phyloP scores from a whole-genome alignment of 2,329 filamentous ascomycete genomes.

The Mollisiaceae sp. region DNA sequence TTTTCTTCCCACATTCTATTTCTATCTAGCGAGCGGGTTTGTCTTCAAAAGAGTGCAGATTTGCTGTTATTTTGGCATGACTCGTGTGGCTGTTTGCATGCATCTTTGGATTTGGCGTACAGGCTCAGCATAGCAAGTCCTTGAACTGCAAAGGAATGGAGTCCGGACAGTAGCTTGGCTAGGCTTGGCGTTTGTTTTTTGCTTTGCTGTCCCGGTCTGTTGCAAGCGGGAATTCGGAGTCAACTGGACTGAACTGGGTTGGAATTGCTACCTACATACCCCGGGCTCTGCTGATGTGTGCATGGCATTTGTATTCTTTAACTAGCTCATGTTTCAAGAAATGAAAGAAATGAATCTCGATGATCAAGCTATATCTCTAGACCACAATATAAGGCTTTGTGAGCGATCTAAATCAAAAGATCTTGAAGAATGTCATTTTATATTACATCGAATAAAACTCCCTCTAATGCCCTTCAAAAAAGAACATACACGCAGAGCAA shows the following conservation, averaged over 20 bases:
- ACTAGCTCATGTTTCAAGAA: background rate
- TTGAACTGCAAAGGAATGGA: background rate
- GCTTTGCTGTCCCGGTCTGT: background rate
- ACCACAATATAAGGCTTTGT: background rate
- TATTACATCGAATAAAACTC: no score
- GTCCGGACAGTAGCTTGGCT: constrained; percentile 2
- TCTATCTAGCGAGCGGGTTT: background rate
- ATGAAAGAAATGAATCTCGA: background rate
- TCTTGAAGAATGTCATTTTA: no score
- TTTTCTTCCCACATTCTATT: constrained; percentile 10
- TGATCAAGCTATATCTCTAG: background rate
- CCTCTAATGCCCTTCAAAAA: no score
- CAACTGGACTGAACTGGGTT: constrained; percentile 6
- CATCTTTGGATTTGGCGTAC: constrained; percentile 8
- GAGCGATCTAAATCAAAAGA: background rate
- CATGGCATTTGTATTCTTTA: constrained; percentile 7
- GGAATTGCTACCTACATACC: constrained; percentile 5
- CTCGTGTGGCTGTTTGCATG: constrained; percentile 4
- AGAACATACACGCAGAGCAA: no score
- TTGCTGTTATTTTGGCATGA: constrained; percentile 3
- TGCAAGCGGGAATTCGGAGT: background rate
- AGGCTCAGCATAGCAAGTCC: constrained; percentile 6
- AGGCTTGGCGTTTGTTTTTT: constrained; percentile 1
- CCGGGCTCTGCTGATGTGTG: background rate
- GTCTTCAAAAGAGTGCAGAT: background rate